Evolutionary conservation across 345 rosid genomes (phyloP).

Genomic region (Eucalyptus regnans): DNA sequence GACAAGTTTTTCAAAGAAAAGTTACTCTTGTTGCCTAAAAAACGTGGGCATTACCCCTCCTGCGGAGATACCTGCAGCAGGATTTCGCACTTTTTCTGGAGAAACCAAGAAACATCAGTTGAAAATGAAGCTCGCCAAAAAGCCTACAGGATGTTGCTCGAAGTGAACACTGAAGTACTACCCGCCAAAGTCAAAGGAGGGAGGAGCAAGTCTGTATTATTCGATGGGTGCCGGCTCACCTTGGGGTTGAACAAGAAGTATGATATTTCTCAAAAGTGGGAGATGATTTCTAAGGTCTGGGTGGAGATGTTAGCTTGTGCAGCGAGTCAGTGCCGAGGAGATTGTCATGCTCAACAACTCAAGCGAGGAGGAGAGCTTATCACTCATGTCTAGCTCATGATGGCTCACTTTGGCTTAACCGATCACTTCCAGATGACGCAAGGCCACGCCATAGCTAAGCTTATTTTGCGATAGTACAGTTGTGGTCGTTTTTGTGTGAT

Average conservation of each 20-base stretch:
- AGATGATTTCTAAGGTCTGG: slow-evolving; percentile 8
- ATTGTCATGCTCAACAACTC: no score
- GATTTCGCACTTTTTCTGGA: neutral
- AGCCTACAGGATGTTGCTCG: neutral
- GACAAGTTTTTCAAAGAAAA: neutral
- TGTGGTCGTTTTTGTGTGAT: neutral
- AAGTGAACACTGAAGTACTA: slow-evolving; percentile 1
- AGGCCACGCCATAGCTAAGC: slow-evolving; percentile 32
- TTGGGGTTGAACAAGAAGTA: neutral
- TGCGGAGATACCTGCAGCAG: neutral
- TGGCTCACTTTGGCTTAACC: slow-evolving; percentile 43
- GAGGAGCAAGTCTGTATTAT: slow-evolving; percentile 15
- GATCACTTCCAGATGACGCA: slow-evolving; percentile 33
- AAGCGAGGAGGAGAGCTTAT: slow-evolving; percentile 54
- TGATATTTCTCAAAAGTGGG: neutral
- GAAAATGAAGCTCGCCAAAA: neutral
- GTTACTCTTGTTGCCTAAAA: neutral
- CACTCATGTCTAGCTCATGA: no score
- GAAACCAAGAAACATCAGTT: neutral
- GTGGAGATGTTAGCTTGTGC: slow-evolving; percentile 1
- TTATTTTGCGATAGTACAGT: neutral
- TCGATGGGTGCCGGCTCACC: slow-evolving; percentile 10
- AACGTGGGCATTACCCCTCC: neutral
- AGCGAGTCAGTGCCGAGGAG: slow-evolving; percentile 1
- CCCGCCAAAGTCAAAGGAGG: slow-evolving; percentile 1